These are phyloP conservation scores for Pseudogymnoascus sp. DNA, from an alignment of 2,329 filamentous ascomycete genomes.

Conservation along the genomic window DNA sequence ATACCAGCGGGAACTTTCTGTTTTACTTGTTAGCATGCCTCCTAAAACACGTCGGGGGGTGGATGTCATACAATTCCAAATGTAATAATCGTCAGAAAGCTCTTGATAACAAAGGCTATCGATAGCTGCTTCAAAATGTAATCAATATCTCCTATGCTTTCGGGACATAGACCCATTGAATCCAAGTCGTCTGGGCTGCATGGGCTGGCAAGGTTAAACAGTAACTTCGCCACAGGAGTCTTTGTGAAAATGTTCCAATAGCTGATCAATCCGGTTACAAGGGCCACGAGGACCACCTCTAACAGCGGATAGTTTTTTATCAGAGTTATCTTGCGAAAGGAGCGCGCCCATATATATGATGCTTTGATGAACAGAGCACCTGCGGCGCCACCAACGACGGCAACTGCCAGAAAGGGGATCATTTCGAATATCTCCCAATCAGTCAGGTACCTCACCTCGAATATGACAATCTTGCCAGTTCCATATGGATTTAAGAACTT, in stretches of 20 bases:
- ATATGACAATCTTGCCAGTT: conserved; percentile 92
- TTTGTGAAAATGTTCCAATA: conserved; percentile 94
- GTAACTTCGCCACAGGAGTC: conserved; percentile 78
- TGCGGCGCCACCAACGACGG: conserved; percentile 71
- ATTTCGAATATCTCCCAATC: conserved; percentile 97
- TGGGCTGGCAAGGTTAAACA: conserved; percentile 84
- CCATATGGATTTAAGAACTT: conserved; percentile 96
- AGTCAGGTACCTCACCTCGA: conserved; percentile 80
- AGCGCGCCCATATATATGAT: conserved; percentile 78
- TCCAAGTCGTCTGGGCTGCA: conserved; percentile 63
- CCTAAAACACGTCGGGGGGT: neutral
- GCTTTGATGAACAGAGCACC: conserved; percentile 97
- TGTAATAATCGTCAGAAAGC: conserved; percentile 76
- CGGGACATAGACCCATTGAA: conserved; percentile 69
- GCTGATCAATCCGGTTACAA: conserved; percentile 73
- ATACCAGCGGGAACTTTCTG: conserved; percentile 90
- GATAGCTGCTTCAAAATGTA: conserved; percentile 62
- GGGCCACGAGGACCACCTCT: conserved; percentile 79
- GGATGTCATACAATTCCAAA: conserved; percentile 65
- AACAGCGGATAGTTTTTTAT: conserved; percentile 80
- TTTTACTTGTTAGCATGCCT: conserved; percentile 11
- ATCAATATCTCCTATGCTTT: conserved; percentile 65
- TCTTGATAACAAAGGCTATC: conserved; percentile 81
- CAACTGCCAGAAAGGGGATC: conserved; percentile 73
- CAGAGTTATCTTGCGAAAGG: conserved; percentile 68